Percentiles rank a stretch among this genome's conserved stretches.
These are phyloP conservation scores for Mycena citricolor DNA, from an alignment of 1,284 basidiomycete genomes.

Conservation along the genomic window DNA sequence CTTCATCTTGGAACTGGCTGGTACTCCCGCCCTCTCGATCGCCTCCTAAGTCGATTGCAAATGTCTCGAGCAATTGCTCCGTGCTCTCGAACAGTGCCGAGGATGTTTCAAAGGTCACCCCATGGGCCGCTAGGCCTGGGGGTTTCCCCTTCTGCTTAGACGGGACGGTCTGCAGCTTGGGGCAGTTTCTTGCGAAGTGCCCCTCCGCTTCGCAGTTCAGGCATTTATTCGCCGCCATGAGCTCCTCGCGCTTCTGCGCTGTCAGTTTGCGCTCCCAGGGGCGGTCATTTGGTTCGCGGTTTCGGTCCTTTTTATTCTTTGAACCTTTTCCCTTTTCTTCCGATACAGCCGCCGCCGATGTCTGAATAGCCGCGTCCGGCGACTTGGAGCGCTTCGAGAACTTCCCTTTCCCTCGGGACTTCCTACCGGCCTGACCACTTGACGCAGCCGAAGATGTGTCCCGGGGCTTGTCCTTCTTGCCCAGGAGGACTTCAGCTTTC, in stretches of 20 bases:
- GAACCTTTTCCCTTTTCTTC: background rate
- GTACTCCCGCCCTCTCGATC: slow-evolving; percentile 8
- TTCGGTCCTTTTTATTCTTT: background rate
- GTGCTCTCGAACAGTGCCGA: slow-evolving; percentile 6
- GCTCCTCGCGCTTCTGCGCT: slow-evolving; percentile 4
- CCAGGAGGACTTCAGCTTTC: background rate
- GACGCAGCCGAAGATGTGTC: background rate
- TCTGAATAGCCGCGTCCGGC: slow-evolving; percentile 1
- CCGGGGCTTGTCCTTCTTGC: background rate
- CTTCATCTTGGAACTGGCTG: background rate
- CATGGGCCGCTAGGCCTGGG: background rate
- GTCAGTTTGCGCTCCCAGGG: background rate
- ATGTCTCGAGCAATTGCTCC: slow-evolving; percentile 2
- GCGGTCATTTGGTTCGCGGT: slow-evolving; percentile 1
- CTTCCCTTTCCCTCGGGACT: background rate
- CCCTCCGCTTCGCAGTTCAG: slow-evolving; percentile 22
- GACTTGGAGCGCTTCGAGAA: background rate
- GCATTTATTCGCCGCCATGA: slow-evolving; percentile 17
- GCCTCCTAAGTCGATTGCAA: background rate
- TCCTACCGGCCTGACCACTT: background rate
- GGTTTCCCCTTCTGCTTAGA: slow-evolving; percentile 8
- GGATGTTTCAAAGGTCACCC: background rate
- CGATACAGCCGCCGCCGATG: background rate
- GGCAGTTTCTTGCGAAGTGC: slow-evolving; percentile 20
- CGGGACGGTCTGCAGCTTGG: background rate